Percentiles rank a stretch among this genome's conserved stretches.
Evolutionary conservation across 106 monocot species (phyloP).

Genomic region (Cymbidium sinense): DNA sequence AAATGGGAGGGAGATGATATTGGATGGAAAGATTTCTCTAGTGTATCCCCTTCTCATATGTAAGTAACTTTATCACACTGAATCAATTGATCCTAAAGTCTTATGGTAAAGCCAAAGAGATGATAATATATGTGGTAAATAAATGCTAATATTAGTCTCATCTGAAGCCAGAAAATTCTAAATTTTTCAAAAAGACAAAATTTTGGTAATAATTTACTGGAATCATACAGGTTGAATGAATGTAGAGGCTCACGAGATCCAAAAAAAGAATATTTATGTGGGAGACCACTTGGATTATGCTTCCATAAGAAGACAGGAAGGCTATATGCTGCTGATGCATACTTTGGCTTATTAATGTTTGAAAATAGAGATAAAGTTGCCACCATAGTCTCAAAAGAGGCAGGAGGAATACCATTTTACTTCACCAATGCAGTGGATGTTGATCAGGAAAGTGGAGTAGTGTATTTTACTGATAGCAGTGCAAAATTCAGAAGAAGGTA

Average conservation of each 20-base stretch:
- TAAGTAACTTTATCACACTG: slow-evolving; percentile 10
- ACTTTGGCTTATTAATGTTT: slow-evolving; percentile 39
- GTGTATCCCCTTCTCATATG: slow-evolving; percentile 30
- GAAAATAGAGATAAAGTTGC: slow-evolving; percentile 12
- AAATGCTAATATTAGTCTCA: no score
- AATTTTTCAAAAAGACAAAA: no score
- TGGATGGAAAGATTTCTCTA: slow-evolving; percentile 32
- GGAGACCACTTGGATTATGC: slow-evolving; percentile 59
- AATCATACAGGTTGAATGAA: slow-evolving; percentile 19
- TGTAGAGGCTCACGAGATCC: slow-evolving; percentile 38
- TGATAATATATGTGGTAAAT: no score
- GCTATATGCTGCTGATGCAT: slow-evolving; percentile 78
- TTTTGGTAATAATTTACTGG: no score
- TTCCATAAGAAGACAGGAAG: slow-evolving; percentile 45
- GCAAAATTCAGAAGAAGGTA: slow-evolving; percentile 52
- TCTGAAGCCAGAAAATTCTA: no score
- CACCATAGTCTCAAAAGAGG: slow-evolving; percentile 13
- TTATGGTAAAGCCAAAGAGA: no score
- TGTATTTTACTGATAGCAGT: slow-evolving; percentile 81
- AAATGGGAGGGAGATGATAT: slow-evolving; percentile 22
- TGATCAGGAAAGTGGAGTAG: slow-evolving; percentile 34
- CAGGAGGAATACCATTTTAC: slow-evolving; percentile 11
- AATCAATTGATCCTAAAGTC: no score
- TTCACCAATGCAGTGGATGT: slow-evolving; percentile 68
- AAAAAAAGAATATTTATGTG: slow-evolving; percentile 40